Conservation (phyloP, 2,329 filamentous ascomycete genomes). For the Ophiostoma triangulosporum region DNA sequence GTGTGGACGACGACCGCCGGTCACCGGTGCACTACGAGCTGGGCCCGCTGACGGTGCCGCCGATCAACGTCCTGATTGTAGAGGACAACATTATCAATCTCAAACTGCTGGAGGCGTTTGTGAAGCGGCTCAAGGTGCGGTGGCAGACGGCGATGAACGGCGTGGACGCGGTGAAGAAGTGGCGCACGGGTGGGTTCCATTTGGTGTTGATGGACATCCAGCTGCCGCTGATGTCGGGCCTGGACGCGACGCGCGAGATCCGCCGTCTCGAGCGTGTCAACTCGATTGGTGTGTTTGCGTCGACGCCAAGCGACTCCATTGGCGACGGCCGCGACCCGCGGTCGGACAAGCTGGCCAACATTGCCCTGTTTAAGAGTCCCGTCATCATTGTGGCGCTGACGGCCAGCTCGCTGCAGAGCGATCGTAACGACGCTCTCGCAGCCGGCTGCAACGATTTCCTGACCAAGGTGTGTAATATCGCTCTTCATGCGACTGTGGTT, state of each 20-base stretch:
- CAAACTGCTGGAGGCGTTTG: conserved; percentile 83
- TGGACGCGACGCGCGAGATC: conserved; percentile 93
- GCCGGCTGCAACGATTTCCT: conserved; percentile 97
- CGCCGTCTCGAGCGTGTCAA: conserved; percentile 79
- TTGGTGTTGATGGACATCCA: conserved; percentile 98
- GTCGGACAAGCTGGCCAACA: conserved; percentile 56
- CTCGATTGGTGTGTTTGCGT: conserved; percentile 79
- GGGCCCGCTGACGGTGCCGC: conserved; percentile 71
- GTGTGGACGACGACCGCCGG: conserved; percentile 18
- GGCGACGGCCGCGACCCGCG: conserved; percentile 37
- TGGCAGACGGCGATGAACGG: conserved; percentile 98
- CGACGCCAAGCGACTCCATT: conserved; percentile 39
- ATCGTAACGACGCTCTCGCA: conserved; percentile 85
- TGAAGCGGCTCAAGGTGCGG: conserved; percentile 87
- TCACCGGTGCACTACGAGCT: conserved; percentile 31
- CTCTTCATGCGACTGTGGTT: neutral
- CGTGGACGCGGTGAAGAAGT: conserved; percentile 82
- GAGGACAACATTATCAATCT: conserved; percentile 99
- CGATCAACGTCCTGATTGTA: conserved; percentile 94
- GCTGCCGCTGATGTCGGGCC: conserved; percentile 86
- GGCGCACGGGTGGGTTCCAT: conserved; percentile 86
- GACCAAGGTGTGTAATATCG: conserved; percentile 83
- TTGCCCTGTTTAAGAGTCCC: conserved; percentile 75
- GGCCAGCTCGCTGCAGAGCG: conserved; percentile 85
- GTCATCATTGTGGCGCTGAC: conserved; percentile 97